These are phyloP conservation scores for Neopestalotiopsis rosae DNA, from an alignment of 2,329 filamentous ascomycete genomes.

Conservation along the genomic window DNA sequence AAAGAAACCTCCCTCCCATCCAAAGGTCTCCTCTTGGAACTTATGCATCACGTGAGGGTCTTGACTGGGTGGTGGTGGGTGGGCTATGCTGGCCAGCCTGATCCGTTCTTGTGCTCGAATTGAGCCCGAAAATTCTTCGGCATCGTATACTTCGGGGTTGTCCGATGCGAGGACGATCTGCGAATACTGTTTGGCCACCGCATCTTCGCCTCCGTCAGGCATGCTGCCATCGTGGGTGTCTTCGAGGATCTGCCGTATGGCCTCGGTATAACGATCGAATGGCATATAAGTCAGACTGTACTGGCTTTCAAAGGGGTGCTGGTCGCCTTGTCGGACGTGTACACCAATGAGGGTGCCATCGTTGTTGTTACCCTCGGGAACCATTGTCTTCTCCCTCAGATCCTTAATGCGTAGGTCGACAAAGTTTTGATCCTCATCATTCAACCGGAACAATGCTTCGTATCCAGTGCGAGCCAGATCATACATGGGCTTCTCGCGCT, in stretches of 20 bases:
- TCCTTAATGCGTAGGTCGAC: conserved; percentile 63
- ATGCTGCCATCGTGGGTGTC: conserved; percentile 49
- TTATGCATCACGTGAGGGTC: conserved; percentile 61
- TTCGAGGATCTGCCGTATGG: conserved; percentile 61
- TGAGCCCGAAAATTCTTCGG: conserved; percentile 64
- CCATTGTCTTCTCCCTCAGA: conserved; percentile 53
- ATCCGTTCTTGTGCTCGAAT: conserved; percentile 77
- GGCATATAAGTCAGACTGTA: conserved; percentile 82
- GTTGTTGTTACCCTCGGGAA: conserved; percentile 47
- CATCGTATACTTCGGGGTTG: conserved; percentile 75
- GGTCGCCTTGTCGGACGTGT: conserved; percentile 82
- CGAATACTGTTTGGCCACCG: conserved; percentile 43
- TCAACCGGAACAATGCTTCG: conserved; percentile 75
- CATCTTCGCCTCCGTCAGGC: conserved; percentile 38
- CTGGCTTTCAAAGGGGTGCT: conserved; percentile 77
- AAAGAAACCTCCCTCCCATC: conserved; percentile 91
- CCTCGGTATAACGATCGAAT: conserved; percentile 68
- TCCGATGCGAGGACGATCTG: conserved; percentile 77
- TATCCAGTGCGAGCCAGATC: conserved; percentile 73
- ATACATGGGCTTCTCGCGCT: conserved; percentile 66
- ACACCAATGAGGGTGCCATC: conserved; percentile 68
- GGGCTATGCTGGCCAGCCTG: conserved; percentile 70
- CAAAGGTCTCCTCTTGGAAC: conserved; percentile 77
- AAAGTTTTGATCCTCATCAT: conserved; percentile 68
- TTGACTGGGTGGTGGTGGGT: conserved; percentile 44